phyloP scores from a whole-genome alignment of 208 protist species.

The Leishmania guyanensis region DNA sequence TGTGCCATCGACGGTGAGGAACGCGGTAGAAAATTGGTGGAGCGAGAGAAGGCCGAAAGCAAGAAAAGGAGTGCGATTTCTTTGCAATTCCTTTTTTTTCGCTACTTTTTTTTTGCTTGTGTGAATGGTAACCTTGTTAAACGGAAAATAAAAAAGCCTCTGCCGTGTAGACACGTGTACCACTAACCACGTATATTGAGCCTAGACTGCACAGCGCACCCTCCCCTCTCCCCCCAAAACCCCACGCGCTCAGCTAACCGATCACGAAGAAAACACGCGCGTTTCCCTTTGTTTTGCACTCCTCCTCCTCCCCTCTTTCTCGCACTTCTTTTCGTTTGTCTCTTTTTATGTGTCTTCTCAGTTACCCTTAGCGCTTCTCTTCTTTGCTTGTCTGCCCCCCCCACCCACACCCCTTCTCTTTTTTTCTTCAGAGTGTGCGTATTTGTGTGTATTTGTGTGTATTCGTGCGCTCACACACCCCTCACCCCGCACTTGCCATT shows the following conservation, averaged over 20 bases:
- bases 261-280: neutral
- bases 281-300: neutral
- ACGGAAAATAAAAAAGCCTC: neutral
- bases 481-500: neutral
- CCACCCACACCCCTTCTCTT: neutral
- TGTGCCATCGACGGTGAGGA: neutral
- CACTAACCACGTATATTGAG: conserved; percentile 8
- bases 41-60: neutral
- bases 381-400: neutral
- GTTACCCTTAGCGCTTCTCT: neutral
- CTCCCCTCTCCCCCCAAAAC: neutral
- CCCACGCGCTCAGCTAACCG: neutral
- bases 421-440: neutral
- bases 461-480: neutral
- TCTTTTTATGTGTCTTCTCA: neutral
- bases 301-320: neutral
- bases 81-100: neutral
- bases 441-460: conserved; percentile 20
- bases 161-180: neutral
- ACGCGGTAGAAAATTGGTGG: neutral
- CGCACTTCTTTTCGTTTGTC: neutral
- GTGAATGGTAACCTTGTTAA: neutral
- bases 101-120: neutral
- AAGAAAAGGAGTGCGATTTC: neutral
- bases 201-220: neutral